phyloP scores from a whole-genome alignment of 805 yeast genomes.

The Suhomyces emberorum region DNA sequence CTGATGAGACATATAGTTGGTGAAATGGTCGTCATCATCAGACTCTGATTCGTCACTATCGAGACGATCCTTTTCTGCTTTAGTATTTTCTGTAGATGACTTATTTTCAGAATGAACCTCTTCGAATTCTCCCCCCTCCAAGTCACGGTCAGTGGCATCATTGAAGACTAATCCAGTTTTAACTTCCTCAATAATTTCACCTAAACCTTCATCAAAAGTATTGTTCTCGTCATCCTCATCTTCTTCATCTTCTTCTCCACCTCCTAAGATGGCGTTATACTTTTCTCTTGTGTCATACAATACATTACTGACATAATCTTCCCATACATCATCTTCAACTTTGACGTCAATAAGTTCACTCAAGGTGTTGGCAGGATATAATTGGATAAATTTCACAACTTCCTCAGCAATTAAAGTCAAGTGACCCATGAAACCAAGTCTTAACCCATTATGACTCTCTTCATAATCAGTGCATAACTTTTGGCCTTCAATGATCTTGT shows the following conservation, averaged over 20 bases:
- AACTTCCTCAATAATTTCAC: slow-evolving; percentile 37
- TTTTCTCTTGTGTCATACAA: slow-evolving; percentile 88
- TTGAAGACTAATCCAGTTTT: slow-evolving; percentile 31
- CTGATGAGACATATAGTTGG: slow-evolving; percentile 76
- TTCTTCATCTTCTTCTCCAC: slow-evolving; percentile 52
- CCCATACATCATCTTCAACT: slow-evolving; percentile 58
- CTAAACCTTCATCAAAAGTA: slow-evolving; percentile 35
- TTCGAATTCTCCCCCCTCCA: slow-evolving; percentile 26
- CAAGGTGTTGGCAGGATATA: slow-evolving; percentile 33
- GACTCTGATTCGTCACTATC: slow-evolving; percentile 36
- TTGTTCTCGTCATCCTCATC: slow-evolving; percentile 26
- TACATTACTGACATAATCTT: slow-evolving; percentile 74
- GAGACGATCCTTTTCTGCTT: slow-evolving; percentile 8
- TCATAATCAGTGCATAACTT: slow-evolving; percentile 30
- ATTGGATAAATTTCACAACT: slow-evolving; percentile 28
- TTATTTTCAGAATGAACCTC: slow-evolving; percentile 25
- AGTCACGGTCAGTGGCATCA: slow-evolving; percentile 27
- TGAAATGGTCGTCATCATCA: slow-evolving; percentile 54
- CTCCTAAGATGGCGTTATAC: slow-evolving; percentile 91
- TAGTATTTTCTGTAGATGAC: slow-evolving; percentile 26
- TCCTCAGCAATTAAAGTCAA: slow-evolving; percentile 31
- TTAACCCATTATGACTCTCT: slow-evolving; percentile 22
- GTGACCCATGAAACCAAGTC: slow-evolving; percentile 31
- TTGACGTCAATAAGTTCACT: slow-evolving; percentile 37
- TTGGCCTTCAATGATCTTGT: slow-evolving; percentile 44